Base-by-base conservation (phyloP, 2,329 filamentous ascomycete species). In the Setomelanomma holmii region DNA sequence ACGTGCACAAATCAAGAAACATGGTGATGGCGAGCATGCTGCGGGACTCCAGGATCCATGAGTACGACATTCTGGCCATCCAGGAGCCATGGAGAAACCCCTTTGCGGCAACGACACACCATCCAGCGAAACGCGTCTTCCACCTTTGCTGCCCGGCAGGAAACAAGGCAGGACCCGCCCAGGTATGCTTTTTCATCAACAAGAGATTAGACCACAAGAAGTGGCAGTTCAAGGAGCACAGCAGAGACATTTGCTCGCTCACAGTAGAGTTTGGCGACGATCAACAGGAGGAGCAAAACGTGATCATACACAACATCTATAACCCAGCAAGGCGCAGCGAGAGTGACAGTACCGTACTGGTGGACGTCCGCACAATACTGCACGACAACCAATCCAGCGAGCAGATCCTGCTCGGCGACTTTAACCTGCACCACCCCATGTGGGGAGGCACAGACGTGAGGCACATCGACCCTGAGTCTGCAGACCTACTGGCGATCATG, bases 111-210 rank as follows among this genome's bases (percentile, higher is more conserved):
- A 66, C 63, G 3, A 69, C 58, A 21, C 51, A 69, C 43, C 54
- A 69, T 51, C 58, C 51, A 54, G 56, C 56, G 7, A 51, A 55
- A 51, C 17, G 47, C 42, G 38, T 40, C 17, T 67, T 66, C 42
- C 39, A 67, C 22, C 51, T 65, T 6, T 61, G 43, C 52, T 63
- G 48, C 24, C 24, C 24, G 24, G 12, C 24, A 27, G 24, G 6
- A 27, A 27, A 6, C 24, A 12, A 12, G 6, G 52, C 49, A 46
- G 54, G 51, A 22, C 48, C 41, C 10, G 49, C 62, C 8, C 34
- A 58, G 45, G 56, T 64, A 12, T 69, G 55, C 46, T 64, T 66
- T 43, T 68, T 65, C 40, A 42, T 69, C 11, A 67, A 64, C 34
- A 68, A 64, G 45, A 51, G 43, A 24, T 41, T 65, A 38, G 58